These are phyloP conservation scores for Penicillium pulvis DNA, from an alignment of 495 filamentous ascomycete genomes.

Conservation along the genomic window DNA sequence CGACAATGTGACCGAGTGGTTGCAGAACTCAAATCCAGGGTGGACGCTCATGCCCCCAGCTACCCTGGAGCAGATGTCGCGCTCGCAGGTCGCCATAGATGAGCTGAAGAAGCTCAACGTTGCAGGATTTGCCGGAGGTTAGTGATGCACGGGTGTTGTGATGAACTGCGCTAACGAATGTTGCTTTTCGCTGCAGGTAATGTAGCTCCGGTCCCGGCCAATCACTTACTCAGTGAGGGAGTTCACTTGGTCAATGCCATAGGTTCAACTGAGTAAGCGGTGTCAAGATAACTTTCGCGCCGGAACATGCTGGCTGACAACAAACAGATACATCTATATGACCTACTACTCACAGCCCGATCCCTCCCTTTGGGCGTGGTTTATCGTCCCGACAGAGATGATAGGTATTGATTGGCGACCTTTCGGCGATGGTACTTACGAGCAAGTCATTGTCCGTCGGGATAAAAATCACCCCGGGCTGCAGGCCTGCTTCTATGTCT, in stretches of 20 bases:
- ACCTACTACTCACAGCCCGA: conserved; percentile 22
- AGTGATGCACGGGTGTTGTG: not conserved
- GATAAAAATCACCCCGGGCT: conserved; percentile 13
- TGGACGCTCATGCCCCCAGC: conserved; percentile 19
- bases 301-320: no score
- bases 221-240: not conserved
- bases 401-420: conserved; percentile 23
- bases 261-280: conserved; percentile 14
- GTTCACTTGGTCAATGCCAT: conserved; percentile 18
- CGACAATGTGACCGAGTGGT: conserved; percentile 19
- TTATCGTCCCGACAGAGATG: conserved; percentile 16
- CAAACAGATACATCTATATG: conserved; percentile 5
- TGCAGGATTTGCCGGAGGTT: conserved; percentile 29
- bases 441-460: conserved; percentile 40
- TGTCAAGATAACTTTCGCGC: no score
- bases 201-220: conserved; percentile 4
- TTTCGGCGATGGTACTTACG: conserved; percentile 33
- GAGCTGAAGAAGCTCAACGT: conserved; percentile 19
- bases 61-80: conserved; percentile 25
- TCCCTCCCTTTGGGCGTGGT: conserved; percentile 17
- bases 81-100: conserved; percentile 11
- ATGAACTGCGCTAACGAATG: no score
- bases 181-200: no score
- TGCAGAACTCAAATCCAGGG: conserved; percentile 18
- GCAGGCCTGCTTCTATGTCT: conserved; percentile 33